Evolutionary conservation across 805 yeast genomes (phyloP), one percentile per base, ranked within the genome.

Genomic region (Nematodospora valgi): DNA sequence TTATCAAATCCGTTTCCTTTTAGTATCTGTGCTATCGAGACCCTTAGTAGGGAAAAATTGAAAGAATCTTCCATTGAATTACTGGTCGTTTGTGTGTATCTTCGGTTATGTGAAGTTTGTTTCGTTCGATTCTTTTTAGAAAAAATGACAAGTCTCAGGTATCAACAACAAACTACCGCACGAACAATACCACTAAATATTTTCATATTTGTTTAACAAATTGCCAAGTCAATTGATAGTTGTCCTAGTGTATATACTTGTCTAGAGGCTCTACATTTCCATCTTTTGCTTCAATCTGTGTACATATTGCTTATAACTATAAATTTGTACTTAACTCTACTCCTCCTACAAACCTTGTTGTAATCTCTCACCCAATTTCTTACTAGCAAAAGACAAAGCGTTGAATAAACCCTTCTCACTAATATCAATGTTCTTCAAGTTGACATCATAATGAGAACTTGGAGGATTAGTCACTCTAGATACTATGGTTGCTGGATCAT

Each of bases 391-490:
- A 30, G 86, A 82, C 70, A 86, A 86, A 11, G 95, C 95, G 58
- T 80, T 83, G 59, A 83, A 68, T 44, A 93, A 64, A 12, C 91
- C 88, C 55, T 78, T 82, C 57, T 84, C 93, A 37, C 79, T 71
- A 29, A 80, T 57, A 50, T 83, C 89, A 38, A 84, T 72, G 39
- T 73, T 66, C 50, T 73, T 72, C 49, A 78, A 64, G 43, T 73
- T 70, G 22, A 78, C 42, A 28, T 47, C 50, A 34, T 45, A 47
- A n/a, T 53, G 42, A 15, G 45, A 45, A 21, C 49, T 61, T 30
- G 96, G 95, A 21, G 93, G 80, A 40, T 78, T 76, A n/a, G 98
- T 85, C 17, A 89, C 96, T 62, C 98, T 77, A 11, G 94, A 77
- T 2, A 91, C 89, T 48, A 93, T 85, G 27, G 86, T 79, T 23